Conservation (phyloP, 2,329 filamentous ascomycete species). For the Talaromyces sp. region DNA sequence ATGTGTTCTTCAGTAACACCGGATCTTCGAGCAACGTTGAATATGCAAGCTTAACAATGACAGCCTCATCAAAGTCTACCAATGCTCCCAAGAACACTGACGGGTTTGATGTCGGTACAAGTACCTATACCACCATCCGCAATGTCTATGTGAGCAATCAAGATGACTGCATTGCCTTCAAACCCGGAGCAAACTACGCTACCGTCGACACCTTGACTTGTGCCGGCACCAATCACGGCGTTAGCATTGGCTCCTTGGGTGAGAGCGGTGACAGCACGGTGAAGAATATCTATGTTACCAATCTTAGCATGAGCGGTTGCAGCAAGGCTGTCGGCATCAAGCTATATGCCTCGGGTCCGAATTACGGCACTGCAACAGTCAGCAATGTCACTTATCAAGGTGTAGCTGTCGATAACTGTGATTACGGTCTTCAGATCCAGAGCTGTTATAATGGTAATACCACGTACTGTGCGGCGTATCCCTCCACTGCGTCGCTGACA, state of each 20-base stretch:
- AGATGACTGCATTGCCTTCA: conserved; percentile 48
- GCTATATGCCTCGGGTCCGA: conserved; percentile 39
- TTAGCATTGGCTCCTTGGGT: conserved; percentile 49
- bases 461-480: conserved; percentile 35
- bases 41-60: conserved; percentile 39
- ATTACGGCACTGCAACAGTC: conserved; percentile 38
- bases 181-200: conserved; percentile 40
- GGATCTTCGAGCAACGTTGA: conserved; percentile 35
- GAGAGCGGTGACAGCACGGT: conserved; percentile 41
- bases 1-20: conserved; percentile 44
- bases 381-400: conserved; percentile 43
- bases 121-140: conserved; percentile 37
- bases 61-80: conserved; percentile 38
- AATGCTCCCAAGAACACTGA: conserved; percentile 44
- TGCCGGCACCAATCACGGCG: conserved; percentile 43
- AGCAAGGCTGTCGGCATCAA: conserved; percentile 50
- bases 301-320: conserved; percentile 41
- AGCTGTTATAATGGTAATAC: conserved; percentile 42
- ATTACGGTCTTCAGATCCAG: conserved; percentile 48
- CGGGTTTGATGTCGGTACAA: conserved; percentile 43
- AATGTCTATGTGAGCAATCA: conserved; percentile 40
- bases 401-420: conserved; percentile 37
- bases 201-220: conserved; percentile 44
- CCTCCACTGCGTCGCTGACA: conserved; percentile 33
- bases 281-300: conserved; percentile 41